A percentile compares a stretch with the other conserved stretches of the same genome.
Conservation (phyloP, 306 rosid species). For the Malus asiatica region DNA sequence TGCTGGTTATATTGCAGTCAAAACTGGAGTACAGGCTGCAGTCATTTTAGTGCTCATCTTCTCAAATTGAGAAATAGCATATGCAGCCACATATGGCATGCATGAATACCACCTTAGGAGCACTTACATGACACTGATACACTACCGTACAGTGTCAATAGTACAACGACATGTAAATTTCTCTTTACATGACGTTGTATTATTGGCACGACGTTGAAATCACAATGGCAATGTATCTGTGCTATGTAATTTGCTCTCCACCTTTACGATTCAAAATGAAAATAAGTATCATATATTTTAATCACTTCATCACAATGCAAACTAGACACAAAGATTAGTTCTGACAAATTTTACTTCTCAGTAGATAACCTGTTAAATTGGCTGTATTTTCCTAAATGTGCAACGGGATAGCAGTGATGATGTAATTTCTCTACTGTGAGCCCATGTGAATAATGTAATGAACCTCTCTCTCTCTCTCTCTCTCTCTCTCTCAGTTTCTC, state of each 20-base stretch:
- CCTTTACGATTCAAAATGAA: neutral
- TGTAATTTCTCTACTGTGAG: neutral
- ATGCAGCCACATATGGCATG: neutral
- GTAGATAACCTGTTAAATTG: neutral
- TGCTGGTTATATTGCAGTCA: neutral
- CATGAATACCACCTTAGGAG: neutral
- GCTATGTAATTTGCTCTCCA: neutral
- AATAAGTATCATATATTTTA: neutral
- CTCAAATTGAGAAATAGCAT: neutral
- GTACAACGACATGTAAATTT: no score
- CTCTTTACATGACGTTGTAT: no score
- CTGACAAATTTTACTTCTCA: neutral
- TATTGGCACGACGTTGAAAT: neutral
- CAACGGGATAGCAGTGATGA: neutral
- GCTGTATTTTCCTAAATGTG: neutral
- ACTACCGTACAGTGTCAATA: neutral
- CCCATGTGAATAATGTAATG: neutral
- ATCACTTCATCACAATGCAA: neutral
- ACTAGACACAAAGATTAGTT: neutral
- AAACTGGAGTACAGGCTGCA: neutral
- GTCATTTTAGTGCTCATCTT: neutral
- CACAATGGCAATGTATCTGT: neutral
- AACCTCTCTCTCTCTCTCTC: slow-evolving; percentile 6
- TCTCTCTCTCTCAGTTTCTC: slow-evolving; percentile 3
- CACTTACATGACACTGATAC: neutral